A percentile compares a stretch with the other conserved stretches of the same genome.
phyloP scores from a whole-genome alignment of 352 stramenopile genomes.

The Pythium plurisporium region DNA sequence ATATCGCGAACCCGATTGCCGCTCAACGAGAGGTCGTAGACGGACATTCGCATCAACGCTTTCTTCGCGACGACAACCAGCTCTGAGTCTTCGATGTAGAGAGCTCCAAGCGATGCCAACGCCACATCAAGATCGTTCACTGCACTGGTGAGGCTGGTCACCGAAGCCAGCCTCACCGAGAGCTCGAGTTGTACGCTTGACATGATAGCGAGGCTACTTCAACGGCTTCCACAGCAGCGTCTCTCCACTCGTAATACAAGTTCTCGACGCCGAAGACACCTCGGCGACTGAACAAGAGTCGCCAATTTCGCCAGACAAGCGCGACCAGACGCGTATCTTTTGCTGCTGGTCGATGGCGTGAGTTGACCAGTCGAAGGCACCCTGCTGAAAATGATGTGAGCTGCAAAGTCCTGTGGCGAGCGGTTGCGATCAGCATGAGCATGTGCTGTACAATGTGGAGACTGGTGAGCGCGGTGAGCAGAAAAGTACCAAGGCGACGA shows the following conservation, averaged over 20 bases:
- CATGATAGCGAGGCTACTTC: conserved; percentile 16
- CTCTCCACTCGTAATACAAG: conserved; percentile 7
- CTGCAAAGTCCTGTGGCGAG: not conserved
- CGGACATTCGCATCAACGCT: not conserved
- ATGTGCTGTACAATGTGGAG: not conserved
- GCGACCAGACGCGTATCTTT: too few relatives aligned
- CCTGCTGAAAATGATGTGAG: not conserved
- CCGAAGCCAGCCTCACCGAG: too few relatives aligned
- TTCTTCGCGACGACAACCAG: too few relatives aligned
- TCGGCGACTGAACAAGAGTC: conserved; percentile 2
- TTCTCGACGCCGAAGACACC: conserved; percentile 21
- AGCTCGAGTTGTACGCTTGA: conserved; percentile 16
- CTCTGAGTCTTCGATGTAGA: conserved; percentile 15
- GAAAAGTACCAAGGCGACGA: not conserved
- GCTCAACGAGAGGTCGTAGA: conserved; percentile 8
- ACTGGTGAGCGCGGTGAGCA: not conserved
- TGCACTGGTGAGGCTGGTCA: conserved; percentile 6
- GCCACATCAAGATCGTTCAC: not conserved
- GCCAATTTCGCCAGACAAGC: conserved; percentile 4
- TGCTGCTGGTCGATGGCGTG: too few relatives aligned
- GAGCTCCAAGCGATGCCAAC: not conserved
- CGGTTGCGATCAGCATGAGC: not conserved
- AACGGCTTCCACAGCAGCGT: conserved; percentile 3
- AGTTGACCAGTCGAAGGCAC: too few relatives aligned
- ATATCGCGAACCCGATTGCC: not conserved